Conservation (phyloP, 345 rosid species). For the Dovyalis caffra region DNA sequence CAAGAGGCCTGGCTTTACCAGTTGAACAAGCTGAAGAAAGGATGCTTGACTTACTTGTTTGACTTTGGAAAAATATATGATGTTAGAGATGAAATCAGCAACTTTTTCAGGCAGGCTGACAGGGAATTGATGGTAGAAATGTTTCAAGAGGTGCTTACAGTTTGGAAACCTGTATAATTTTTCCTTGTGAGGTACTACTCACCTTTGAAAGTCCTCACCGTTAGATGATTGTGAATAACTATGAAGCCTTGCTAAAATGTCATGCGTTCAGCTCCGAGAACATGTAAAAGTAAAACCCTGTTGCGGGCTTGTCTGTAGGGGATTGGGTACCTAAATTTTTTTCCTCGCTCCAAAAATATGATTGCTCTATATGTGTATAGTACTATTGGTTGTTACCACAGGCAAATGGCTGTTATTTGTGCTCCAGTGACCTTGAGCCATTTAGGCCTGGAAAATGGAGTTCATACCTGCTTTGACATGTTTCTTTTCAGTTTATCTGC, state of each 20-base stretch:
- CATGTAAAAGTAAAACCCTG: not conserved
- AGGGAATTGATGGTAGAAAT: conserved; percentile 80
- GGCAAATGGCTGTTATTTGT: conserved; percentile 52
- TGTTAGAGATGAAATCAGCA: conserved; percentile 66
- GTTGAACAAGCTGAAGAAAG: conserved; percentile 77
- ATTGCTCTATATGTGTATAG: not conserved
- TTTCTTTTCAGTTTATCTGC: no score
- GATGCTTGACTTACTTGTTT: conserved; percentile 75
- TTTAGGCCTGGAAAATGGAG: conserved; percentile 29
- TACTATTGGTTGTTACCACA: not conserved
- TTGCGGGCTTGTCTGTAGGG: not conserved
- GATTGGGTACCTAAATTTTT: not conserved
- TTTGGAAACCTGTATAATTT: conserved; percentile 63
- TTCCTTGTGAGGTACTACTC: not conserved
- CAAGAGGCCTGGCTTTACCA: conserved; percentile 94
- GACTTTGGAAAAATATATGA: conserved; percentile 91
- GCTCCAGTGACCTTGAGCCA: conserved; percentile 53
- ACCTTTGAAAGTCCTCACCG: not conserved
- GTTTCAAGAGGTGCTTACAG: conserved; percentile 84
- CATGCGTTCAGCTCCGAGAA: not conserved
- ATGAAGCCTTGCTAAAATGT: not conserved
- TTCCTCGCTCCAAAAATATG: not conserved
- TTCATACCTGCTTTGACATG: not conserved
- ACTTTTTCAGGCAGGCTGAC: conserved; percentile 79
- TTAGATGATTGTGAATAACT: not conserved